A percentile compares a stretch with the other conserved stretches of the same genome.
Evolutionary conservation across 2,329 filamentous ascomycete species (phyloP).

Genomic region (Pseudocercospora vitis): DNA sequence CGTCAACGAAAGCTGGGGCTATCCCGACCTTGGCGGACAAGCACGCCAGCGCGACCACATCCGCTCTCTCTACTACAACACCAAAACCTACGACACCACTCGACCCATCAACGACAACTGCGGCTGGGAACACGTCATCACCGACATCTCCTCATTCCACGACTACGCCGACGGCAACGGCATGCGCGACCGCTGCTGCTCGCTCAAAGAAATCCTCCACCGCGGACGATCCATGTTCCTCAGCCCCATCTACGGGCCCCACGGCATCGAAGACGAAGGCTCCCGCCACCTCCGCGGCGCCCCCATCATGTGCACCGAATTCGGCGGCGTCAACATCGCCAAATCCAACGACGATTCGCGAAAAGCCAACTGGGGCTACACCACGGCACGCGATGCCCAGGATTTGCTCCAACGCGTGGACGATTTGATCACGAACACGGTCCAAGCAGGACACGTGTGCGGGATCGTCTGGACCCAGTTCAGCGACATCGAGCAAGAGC

Average conservation of each 20-base stretch:
- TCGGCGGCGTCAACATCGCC: constrained; percentile 67
- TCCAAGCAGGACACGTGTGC: constrained; percentile 57
- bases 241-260: constrained; percentile 42
- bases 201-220: constrained; percentile 58
- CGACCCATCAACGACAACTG: constrained; percentile 70
- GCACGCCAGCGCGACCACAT: constrained; percentile 64
- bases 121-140: constrained; percentile 67
- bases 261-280: constrained; percentile 47
- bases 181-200: constrained; percentile 56
- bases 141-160: constrained; percentile 67
- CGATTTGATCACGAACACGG: constrained; percentile 59
- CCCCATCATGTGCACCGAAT: constrained; percentile 66
- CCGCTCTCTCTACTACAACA: constrained; percentile 62
- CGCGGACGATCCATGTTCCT: constrained; percentile 58
- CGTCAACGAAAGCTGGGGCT: constrained; percentile 65
- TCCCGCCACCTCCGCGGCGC: constrained; percentile 55
- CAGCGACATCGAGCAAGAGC: constrained; percentile 64
- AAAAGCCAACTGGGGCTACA: constrained; percentile 65
- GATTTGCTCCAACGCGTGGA: constrained; percentile 62
- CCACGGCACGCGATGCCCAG: constrained; percentile 60
- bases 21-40: constrained; percentile 57
- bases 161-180: constrained; percentile 63
- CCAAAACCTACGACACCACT: constrained; percentile 63
- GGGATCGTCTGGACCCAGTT: constrained; percentile 68
- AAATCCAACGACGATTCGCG: constrained; percentile 41